Base-by-base conservation (phyloP, 2,329 filamentous ascomycete species). In the Cercospora janseana region DNA sequence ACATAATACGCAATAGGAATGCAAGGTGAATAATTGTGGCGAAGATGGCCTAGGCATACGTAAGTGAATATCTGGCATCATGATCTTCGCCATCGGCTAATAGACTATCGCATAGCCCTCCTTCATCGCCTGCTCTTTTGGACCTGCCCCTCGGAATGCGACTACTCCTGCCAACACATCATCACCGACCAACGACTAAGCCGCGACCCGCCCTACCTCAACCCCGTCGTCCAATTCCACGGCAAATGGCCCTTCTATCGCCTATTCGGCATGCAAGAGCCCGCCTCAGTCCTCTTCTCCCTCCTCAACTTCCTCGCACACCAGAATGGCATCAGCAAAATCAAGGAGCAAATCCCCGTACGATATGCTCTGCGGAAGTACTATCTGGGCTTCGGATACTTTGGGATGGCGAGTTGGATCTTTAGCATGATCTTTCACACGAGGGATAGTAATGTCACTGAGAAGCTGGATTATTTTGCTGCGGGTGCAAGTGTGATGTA, bases 171-270 rank as follows among this genome's bases (percentile, higher is more conserved):
- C 77, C 93, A 98, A 70, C 92, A 95, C 77, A 86, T 95, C 68
- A 79, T 94, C 53, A 97, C 93, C 49, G 72, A 81, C 61, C 73
- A 74, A 51, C 88, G 92, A 57, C 72, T 90, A 58, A 74, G 80
- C 20, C 75, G 79, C 56, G 79, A 82, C 53, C 80, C 81, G 26
- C 80, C 80, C 1, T 83, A 83, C 74, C 73, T 80, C 56, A 70
- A 82, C 23, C 79, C 83, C 8, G 71, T 96, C 42, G 85, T 92
- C 49, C 93, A 98, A 73, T 98, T 91, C 76, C 90, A 98, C 74
- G 93, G 93, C 24, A 98, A 98, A 79, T 98, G 93, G 93, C 93
- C 93, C 29, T 98, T 98, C 73, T 78, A 85, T 69, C 87, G 93
- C 59, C 79, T 96, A 65, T 72, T 94, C 46, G 93, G 93, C 69